Percentiles rank a stretch among this genome's conserved stretches.
Evolutionary conservation across 495 filamentous ascomycete species (phyloP).

Genomic region (Glonium stellatum): DNA sequence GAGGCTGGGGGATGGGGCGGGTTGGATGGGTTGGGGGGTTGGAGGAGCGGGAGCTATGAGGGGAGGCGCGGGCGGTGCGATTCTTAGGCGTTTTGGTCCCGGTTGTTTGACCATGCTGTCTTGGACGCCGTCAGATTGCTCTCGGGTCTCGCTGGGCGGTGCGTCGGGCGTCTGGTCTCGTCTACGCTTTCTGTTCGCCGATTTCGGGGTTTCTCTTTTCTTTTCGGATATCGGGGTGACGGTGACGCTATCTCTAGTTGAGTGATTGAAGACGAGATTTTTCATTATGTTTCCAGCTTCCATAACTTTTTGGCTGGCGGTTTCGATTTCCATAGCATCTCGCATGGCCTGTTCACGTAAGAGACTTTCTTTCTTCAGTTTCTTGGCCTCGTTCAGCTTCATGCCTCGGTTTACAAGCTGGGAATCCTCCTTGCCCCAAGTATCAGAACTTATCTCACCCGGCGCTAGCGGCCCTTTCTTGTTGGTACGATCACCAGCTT

Average conservation of each 20-base stretch:
- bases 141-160: constrained; percentile 6
- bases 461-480: constrained; percentile 42
- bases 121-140: constrained; percentile 16
- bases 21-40: not conserved
- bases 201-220: constrained; percentile 8
- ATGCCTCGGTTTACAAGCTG: constrained; percentile 75
- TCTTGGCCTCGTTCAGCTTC: constrained; percentile 89
- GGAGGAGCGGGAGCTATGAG: constrained; percentile 12
- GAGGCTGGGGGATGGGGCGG: not conserved
- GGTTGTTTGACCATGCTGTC: constrained; percentile 20
- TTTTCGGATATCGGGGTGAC: constrained; percentile 4
- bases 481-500: constrained; percentile 32
- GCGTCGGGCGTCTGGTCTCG: constrained; percentile 18
- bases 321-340: constrained; percentile 47
- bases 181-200: constrained; percentile 34
- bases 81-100: constrained; percentile 16
- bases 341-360: constrained; percentile 55
- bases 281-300: constrained; percentile 27
- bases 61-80: constrained; percentile 6
- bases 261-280: constrained; percentile 14
- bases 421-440: constrained; percentile 44
- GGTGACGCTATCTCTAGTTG: constrained; percentile 9
- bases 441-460: constrained; percentile 45
- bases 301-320: constrained; percentile 53
- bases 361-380: constrained; percentile 70